phyloP scores from a whole-genome alignment of 2,329 filamentous ascomycete genomes.

The Aspergillus bombycis region DNA sequence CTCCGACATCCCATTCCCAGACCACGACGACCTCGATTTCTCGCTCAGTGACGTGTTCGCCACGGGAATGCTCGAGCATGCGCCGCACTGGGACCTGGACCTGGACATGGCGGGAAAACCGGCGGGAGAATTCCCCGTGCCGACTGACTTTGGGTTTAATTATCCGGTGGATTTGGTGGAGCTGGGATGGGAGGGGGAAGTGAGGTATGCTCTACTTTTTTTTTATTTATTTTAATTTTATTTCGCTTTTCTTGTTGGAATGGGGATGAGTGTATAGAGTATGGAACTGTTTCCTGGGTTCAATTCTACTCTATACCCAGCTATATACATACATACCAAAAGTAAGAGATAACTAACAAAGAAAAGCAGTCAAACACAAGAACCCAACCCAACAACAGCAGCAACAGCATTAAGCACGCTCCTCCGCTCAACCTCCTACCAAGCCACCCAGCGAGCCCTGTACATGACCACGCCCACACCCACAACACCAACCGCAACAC shows the following conservation, averaged over 20 bases:
- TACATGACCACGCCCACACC: conserved; percentile 21
- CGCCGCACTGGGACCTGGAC: background rate
- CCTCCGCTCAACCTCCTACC: conserved; percentile 23
- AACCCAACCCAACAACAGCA: background rate
- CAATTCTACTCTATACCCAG: background rate
- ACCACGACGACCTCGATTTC: background rate
- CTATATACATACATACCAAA: background rate
- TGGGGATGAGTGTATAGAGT: background rate
- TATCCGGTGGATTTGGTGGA: conserved; percentile 3
- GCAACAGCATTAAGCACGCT: conserved; percentile 18
- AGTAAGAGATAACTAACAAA: background rate
- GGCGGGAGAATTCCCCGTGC: background rate
- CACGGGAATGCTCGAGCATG: background rate
- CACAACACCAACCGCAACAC: background rate
- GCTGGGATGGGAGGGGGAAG: background rate
- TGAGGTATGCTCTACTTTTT: background rate
- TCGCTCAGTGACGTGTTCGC: background rate
- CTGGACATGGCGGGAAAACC: background rate
- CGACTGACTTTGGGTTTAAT: background rate
- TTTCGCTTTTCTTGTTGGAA: too few species aligned
- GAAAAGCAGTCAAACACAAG: background rate
- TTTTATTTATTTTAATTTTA: background rate
- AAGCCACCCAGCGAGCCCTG: conserved; percentile 27
- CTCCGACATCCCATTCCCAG: background rate
- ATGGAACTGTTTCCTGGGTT: background rate